A percentile compares a stretch with the other conserved stretches of the same genome.
These are phyloP conservation scores for Pinus tabuliformis DNA, from an alignment of 75 land plant genomes.

Conservation along the genomic window DNA sequence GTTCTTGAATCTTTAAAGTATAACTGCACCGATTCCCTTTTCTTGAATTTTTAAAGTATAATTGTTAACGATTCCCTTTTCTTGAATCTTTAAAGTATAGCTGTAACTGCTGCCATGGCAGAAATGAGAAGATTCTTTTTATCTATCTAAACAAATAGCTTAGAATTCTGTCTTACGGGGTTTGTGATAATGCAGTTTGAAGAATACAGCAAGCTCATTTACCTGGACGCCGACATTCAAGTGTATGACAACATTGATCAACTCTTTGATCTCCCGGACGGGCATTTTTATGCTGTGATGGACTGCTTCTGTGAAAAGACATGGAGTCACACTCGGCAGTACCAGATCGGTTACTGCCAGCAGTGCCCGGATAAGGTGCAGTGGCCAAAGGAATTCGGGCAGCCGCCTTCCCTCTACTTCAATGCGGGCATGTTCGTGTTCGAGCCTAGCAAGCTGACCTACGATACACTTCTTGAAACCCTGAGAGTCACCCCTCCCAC, in stretches of 20 bases:
- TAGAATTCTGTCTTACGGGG: too few relatives aligned
- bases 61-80: too few relatives aligned
- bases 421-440: conserved; percentile 68
- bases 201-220: conserved; percentile 12
- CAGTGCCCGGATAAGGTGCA: conserved; percentile 41
- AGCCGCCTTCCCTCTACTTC: conserved; percentile 45
- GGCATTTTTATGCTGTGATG: conserved; percentile 11
- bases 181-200: too few relatives aligned
- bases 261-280: conserved; percentile 10
- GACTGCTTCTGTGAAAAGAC: conserved; percentile 20
- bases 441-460: conserved; percentile 42
- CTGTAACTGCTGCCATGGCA: too few relatives aligned
- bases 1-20: too few relatives aligned
- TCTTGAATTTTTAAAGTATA: too few relatives aligned
- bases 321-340: not conserved
- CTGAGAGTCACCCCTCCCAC: conserved; percentile 46
- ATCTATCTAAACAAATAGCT: too few relatives aligned
- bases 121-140: too few relatives aligned
- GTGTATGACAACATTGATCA: conserved; percentile 14
- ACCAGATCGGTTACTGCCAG: conserved; percentile 13
- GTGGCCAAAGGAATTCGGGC: conserved; percentile 34
- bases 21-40: too few relatives aligned
- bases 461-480: conserved; percentile 23
- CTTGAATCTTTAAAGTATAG: too few relatives aligned
- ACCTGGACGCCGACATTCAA: conserved; percentile 18